Evolutionary conservation across 129 eudicot genomes (phyloP), one percentile per base, ranked within the genome.

Genomic region (Arctium lappa): DNA sequence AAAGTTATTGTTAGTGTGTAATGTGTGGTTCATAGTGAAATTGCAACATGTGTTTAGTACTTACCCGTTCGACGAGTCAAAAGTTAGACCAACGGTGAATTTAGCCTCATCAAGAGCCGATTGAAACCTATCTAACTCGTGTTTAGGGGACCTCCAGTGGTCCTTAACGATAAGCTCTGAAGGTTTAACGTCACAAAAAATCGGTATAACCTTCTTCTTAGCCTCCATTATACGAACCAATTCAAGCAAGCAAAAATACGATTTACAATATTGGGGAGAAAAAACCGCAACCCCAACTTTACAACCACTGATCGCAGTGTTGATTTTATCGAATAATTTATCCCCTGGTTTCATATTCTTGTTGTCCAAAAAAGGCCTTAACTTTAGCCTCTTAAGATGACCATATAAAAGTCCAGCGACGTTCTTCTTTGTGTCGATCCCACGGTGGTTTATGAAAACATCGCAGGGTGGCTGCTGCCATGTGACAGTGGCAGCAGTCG

Each of bases 201-300:
- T 80, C 0, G 97, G 97, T 9, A 92, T 69, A 11, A 90, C 87
- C 75, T 36, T 90, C 75, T 90, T 90, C 83, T 74, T 81, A n/a
- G 69, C 36, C 86, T 92, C 92, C 91, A 86, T 87, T 33, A 92
- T 81, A 0, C 87, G 65, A 0, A 86, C 78, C 84, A 92, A 65
- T 81, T 92, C 97, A 76, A 88, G 97, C 81, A 92, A 74, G 70
- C 97, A 92, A 76, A 90, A 92, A 80, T 90, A 88, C 2, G 97
- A 92, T 7, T 90, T 82, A 63, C 97, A 92, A 68, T 92, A 92
- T 3, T 79, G 87, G 0, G 91, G 94, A 3, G 97, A 92, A 33
- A 92, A 88, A 0, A 92, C 87, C 0, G 94, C 93, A 2, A 92
- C 80, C 1, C 91, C 90, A 13, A 92, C 77, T 73, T 84, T 87